Conservation (phyloP, 2,329 filamentous ascomycete genomes). For the Podosphaera xanthii region DNA sequence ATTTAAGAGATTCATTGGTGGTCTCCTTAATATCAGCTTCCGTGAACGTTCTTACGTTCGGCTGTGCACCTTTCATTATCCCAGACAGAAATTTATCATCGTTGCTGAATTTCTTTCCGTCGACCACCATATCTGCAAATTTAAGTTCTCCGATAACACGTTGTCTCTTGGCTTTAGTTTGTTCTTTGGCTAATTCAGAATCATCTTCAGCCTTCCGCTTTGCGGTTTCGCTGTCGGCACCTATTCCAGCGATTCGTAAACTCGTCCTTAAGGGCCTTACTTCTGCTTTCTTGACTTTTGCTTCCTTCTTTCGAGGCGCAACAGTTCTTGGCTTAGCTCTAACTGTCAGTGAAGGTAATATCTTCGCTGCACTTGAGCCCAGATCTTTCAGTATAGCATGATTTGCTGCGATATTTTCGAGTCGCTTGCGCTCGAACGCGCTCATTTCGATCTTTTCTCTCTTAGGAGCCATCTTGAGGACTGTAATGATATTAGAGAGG, state of each 20-base stretch:
- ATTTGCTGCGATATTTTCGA: slow-evolving; percentile 72
- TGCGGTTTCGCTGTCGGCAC: slow-evolving; percentile 33
- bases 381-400: slow-evolving; percentile 63
- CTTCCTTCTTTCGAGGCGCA: slow-evolving; percentile 19
- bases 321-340: slow-evolving; percentile 27
- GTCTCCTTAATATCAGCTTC: slow-evolving; percentile 67
- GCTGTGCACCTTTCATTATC: slow-evolving; percentile 46
- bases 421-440: slow-evolving; percentile 65
- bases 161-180: slow-evolving; percentile 35
- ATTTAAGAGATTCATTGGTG: slow-evolving; percentile 50
- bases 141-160: slow-evolving; percentile 45
- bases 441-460: slow-evolving; percentile 35
- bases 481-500: background rate
- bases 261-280: slow-evolving; percentile 31
- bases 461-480: slow-evolving; percentile 22
- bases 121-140: slow-evolving; percentile 56
- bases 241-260: slow-evolving; percentile 32
- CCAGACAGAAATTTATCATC: slow-evolving; percentile 42
- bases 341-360: slow-evolving; percentile 33
- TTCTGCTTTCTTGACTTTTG: slow-evolving; percentile 25
- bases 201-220: slow-evolving; percentile 48
- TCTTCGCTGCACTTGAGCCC: slow-evolving; percentile 44
- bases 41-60: slow-evolving; percentile 65
- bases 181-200: slow-evolving; percentile 29
- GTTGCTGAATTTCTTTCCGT: slow-evolving; percentile 52